Conservation (phyloP, 495 filamentous ascomycete genomes). For the Penicillium diatomitis region DNA sequence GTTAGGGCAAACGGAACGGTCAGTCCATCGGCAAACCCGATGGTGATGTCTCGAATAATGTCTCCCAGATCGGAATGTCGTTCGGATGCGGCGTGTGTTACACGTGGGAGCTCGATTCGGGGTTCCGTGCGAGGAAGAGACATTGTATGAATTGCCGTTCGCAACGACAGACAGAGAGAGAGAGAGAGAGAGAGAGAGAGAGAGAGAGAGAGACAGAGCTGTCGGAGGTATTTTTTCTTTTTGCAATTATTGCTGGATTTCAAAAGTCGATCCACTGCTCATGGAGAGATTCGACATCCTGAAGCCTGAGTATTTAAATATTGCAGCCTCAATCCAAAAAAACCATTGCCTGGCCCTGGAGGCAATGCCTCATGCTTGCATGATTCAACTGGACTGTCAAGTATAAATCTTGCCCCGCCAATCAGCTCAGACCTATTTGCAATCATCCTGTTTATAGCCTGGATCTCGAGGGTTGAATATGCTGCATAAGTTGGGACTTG, state of each 20-base stretch:
- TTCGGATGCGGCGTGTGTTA: neutral
- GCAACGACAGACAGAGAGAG: no score
- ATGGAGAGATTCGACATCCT: no score
- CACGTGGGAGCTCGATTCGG: neutral
- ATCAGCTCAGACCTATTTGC: neutral
- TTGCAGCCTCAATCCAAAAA: neutral
- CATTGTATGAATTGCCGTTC: neutral
- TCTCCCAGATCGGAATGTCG: neutral
- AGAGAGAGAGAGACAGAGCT: no score
- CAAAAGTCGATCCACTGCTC: no score
- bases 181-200: no score
- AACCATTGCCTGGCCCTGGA: neutral
- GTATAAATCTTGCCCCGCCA: neutral
- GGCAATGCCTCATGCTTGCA: neutral
- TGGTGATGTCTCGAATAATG: conserved; percentile 32
- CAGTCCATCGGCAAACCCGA: conserved; percentile 55
- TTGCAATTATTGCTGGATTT: no score
- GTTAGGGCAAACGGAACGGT: conserved; percentile 60
- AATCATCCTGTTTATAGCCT: neutral
- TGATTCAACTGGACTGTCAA: no score
- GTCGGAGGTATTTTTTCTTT: no score
- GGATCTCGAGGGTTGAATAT: neutral
- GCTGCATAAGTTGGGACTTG: no score
- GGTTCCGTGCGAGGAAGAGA: neutral
- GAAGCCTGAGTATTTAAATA: neutral